phyloP scores from a whole-genome alignment of 805 yeast species.

The Vanderwaltozyma yarrowii region DNA sequence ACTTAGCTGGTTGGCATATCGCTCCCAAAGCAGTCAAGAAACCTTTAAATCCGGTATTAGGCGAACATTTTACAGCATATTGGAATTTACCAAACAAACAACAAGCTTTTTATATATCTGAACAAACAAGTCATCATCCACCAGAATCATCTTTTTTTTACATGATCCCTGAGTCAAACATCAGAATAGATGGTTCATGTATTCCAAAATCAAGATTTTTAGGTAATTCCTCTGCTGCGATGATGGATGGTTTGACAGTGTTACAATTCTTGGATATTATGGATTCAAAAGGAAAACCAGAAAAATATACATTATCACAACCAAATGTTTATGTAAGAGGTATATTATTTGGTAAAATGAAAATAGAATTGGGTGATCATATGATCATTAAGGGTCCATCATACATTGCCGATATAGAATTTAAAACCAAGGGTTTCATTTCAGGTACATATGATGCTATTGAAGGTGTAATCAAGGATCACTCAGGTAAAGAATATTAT shows the following conservation, averaged over 20 bases:
- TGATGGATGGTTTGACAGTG: conserved; percentile 86
- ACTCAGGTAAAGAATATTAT: conserved; percentile 45
- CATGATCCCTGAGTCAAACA: conserved; percentile 66
- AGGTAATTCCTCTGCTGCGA: conserved; percentile 94
- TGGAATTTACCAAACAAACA: conserved; percentile 77
- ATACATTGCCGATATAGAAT: conserved; percentile 72
- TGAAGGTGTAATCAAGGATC: conserved; percentile 56
- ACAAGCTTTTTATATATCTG: conserved; percentile 76
- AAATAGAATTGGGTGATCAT: conserved; percentile 88
- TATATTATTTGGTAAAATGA: conserved; percentile 79
- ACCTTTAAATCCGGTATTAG: conserved; percentile 89
- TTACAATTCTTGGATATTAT: conserved; percentile 54
- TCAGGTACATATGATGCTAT: conserved; percentile 88
- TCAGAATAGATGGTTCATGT: conserved; percentile 81
- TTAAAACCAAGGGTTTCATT: conserved; percentile 90
- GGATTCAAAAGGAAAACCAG: conserved; percentile 42
- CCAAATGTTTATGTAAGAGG: conserved; percentile 96
- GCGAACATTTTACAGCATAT: conserved; percentile 82
- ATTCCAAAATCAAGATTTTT: conserved; percentile 81
- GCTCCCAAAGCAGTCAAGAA: conserved; percentile 98
- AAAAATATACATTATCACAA: conserved; percentile 76
- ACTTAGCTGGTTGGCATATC: conserved; percentile 93
- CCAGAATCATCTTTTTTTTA: conserved; percentile 93
- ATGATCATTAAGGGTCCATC: conserved; percentile 60
- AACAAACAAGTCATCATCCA: conserved; percentile 98